Conservation (phyloP, 2,329 filamentous ascomycete genomes). For the Penicillium sp. region DNA sequence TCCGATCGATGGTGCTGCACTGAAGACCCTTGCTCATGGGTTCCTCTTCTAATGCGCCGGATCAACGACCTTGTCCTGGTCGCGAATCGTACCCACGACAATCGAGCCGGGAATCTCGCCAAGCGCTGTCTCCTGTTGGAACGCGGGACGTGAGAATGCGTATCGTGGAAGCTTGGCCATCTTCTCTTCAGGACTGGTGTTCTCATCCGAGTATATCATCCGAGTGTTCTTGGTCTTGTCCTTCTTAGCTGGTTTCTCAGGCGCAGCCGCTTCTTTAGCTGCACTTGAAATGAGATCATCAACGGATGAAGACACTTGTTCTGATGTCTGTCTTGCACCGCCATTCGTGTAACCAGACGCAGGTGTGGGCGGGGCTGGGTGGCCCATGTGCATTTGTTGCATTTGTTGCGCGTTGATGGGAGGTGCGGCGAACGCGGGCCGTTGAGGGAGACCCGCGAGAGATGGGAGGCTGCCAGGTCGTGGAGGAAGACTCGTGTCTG, state of each 20-base stretch:
- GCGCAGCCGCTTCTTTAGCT: constrained; percentile 43
- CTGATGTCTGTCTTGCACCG: constrained; percentile 24
- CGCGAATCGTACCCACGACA: constrained; percentile 37
- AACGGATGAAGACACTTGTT: constrained; percentile 46
- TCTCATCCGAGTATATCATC: constrained; percentile 81
- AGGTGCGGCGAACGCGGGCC: constrained; percentile 60
- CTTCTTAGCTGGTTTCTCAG: constrained; percentile 67
- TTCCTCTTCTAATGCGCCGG: constrained; percentile 29
- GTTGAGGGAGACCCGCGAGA: constrained; percentile 61
- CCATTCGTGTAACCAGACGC: constrained; percentile 34
- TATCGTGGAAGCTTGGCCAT: constrained; percentile 80
- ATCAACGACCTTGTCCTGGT: constrained; percentile 39
- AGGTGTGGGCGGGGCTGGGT: constrained; percentile 37
- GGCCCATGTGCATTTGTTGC: constrained; percentile 60
- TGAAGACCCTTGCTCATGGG: not conserved
- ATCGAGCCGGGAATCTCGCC: constrained; percentile 37
- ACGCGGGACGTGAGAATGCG: constrained; percentile 60
- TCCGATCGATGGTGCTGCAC: not conserved
- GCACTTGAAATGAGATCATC: constrained; percentile 56
- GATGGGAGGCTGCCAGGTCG: constrained; percentile 58
- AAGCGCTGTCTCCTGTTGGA: constrained; percentile 38
- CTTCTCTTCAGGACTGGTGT: constrained; percentile 83
- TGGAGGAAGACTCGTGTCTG: constrained; percentile 42
- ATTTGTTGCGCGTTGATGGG: constrained; percentile 56
- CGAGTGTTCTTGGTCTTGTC: constrained; percentile 65